Conservation (phyloP, 495 filamentous ascomycete species). For the Niebla homalea region DNA sequence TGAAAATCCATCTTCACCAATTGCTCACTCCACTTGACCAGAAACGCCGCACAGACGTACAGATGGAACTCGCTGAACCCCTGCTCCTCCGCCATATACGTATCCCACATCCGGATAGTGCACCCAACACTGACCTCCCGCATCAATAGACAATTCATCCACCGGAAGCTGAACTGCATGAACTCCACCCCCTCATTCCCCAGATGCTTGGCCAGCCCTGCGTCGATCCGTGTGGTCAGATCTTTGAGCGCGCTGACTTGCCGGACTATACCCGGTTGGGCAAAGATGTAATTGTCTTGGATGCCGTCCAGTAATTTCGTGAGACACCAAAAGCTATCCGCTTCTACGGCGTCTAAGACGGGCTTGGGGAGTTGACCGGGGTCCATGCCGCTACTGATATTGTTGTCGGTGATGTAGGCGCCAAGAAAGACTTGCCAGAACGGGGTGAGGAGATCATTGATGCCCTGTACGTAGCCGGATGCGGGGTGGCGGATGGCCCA, state of each 20-base stretch:
- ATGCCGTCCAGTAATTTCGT: conserved; percentile 95
- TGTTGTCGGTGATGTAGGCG: conserved; percentile 81
- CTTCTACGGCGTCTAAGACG: conserved; percentile 92
- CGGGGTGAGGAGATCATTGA: conserved; percentile 94
- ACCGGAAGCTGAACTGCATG: conserved; percentile 96
- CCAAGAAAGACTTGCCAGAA: conserved; percentile 97
- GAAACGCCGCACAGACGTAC: conserved; percentile 94
- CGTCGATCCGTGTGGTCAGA: conserved; percentile 80
- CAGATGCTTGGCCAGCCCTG: conserved; percentile 70
- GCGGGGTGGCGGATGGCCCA: conserved; percentile 97
- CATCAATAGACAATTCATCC: conserved; percentile 99
- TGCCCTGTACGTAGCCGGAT: conserved; percentile 95
- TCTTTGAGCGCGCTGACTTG: conserved; percentile 83
- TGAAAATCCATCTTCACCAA: conserved; percentile 94
- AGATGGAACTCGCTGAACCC: conserved; percentile 97
- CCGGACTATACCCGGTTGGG: conserved; percentile 88
- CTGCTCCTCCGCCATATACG: conserved; percentile 95
- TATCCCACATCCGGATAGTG: conserved; percentile 98
- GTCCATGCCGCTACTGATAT: conserved; percentile 90
- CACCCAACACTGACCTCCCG: conserved; percentile 90
- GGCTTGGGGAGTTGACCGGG: conserved; percentile 82
- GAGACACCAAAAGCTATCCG: conserved; percentile 95
- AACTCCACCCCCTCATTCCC: conserved; percentile 89
- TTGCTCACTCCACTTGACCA: conserved; percentile 97
- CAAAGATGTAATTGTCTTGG: conserved; percentile 97